Evolutionary conservation across 2,329 filamentous ascomycete species (phyloP), one percentile per base, ranked within the genome.

Genomic region (Colletotrichum sublineola): DNA sequence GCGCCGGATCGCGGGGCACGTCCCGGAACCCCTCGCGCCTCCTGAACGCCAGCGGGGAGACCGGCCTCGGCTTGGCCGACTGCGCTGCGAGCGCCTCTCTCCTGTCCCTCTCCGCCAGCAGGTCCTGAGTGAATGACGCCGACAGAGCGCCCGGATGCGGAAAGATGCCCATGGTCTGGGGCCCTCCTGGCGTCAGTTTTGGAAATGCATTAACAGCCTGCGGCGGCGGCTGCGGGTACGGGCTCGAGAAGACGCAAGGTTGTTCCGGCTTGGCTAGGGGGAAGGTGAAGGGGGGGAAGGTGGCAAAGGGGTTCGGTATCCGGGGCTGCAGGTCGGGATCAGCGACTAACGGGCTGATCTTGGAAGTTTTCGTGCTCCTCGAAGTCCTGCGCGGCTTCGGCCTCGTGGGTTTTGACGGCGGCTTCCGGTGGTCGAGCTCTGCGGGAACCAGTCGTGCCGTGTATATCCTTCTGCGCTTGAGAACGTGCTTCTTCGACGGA

Each of bases 381-480:
- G 18, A 53, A 5, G 24, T 0, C 18, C 15, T 14, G 38, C 33
- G 36, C 14, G 3, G 11, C 29, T 12, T 62, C 1, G 36, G 61
- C 24, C 18, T 11, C 1, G 61, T 29, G 33, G 36, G 14, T 3
- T 4, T 63, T 14, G 61, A 52, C 5, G 42, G 29, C n/a, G 61
- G 61, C 20, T 6, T 52, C 8, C 46, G 46, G 14, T 53, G 61
- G 1, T 7, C 9, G 46, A 63, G n/a, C 1, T 12, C 46, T 4
- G 15, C n/a, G 5, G 46, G 61, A 3, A 9, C 8, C 5, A 52
- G n/a, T 24, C 33, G 61, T 20, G 61, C 46, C 18, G 24, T 20
- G 20, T 38, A 50, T 11, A 63, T 63, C 36, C 61, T 63, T 1
- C 46, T 38, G 24, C 46, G 33, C 15, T 52, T 63, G 46, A 33